Base-by-base conservation (phyloP, 176 grass and related monocot species). In the Ampelocalamus luodianensis region DNA sequence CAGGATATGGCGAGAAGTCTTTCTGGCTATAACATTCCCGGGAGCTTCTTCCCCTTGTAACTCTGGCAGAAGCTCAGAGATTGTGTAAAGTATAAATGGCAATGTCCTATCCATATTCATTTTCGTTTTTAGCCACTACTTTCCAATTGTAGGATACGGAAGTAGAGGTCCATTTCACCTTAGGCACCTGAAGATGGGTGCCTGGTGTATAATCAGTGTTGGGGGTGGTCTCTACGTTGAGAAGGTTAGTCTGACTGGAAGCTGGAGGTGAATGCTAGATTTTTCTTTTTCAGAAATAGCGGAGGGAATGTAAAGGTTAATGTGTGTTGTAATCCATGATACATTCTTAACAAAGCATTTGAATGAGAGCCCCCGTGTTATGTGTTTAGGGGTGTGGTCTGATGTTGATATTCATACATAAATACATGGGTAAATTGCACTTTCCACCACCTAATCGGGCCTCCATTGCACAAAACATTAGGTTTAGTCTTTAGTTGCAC, bases 1-100 rank as follows among this genome's bases (percentile, higher is more conserved):
- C 97, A 40, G 97, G 97, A 77, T 99, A 94, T 39, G 97, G 93
- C 11, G 97, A 96, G 60, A 95, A 85, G 64, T 93, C 92, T 24
- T 94, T 92, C 91, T 99, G 97, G 97, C 66, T 99, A 71, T 89
- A 86, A 36, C 86, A 69, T 79, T 65, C 36, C 87, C 49, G 12
- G 51, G 59, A 89, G 77, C 88, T 80, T 96, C 83, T 92, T 94
- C 84, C 84, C 64, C 59, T 85, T 74, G 10, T 82, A 74, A 42
- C 50, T 82, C 65, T 80, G 49, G 71, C 53, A 11, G 71, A 53
- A 48, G 85, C 61, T 56, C 82, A 38, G 82, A 40, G 71, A 70
- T 88, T 76, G 68, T 92, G 88, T 95, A 92, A 92, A 95, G 63
- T 86, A 84, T 77, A 89, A 78, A 79, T 74, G 76, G 79, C 78